Conservation (phyloP, 768 basidiomycete species). For the Pholiota molesta region DNA sequence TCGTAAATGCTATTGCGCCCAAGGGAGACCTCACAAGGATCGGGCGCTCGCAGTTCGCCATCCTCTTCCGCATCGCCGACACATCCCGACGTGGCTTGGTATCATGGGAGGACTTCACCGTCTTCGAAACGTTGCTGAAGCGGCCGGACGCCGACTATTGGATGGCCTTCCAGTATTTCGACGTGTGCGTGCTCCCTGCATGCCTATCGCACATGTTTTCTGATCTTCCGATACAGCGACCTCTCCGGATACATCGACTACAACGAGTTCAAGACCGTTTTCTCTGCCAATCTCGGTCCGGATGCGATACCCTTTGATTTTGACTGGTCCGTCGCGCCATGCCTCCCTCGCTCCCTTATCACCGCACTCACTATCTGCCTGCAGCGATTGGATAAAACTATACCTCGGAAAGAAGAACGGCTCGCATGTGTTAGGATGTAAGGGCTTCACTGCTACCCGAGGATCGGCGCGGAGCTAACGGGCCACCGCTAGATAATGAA, state of each 20-base stretch:
- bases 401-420: conserved; percentile 95
- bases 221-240: conserved; percentile 53
- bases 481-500: conserved; percentile 69
- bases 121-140: conserved; percentile 93
- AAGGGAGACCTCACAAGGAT: conserved; percentile 84
- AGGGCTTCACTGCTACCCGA: conserved; percentile 28
- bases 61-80: conserved; percentile 91
- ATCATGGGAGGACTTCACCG: conserved; percentile 94
- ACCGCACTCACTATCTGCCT: conserved; percentile 7
- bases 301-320: conserved; percentile 94
- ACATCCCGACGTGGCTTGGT: conserved; percentile 72
- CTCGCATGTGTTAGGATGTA: conserved; percentile 89
- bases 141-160: conserved; percentile 96
- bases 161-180: conserved; percentile 96
- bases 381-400: conserved; percentile 92
- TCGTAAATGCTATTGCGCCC: conserved; percentile 95
- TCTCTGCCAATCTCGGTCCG: conserved; percentile 75
- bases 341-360: not conserved
- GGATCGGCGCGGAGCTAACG: not conserved
- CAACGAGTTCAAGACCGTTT: conserved; percentile 93
- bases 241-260: conserved; percentile 91
- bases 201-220: not conserved
- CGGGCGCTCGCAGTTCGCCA: conserved; percentile 83
- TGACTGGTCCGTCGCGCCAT: conserved; percentile 58
- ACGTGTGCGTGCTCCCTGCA: conserved; percentile 66